Percentiles rank a stretch among this genome's conserved stretches.
These are phyloP conservation scores for Chaetomiaceae sp. DNA, from an alignment of 2,329 filamentous ascomycete species.

Conservation along the genomic window DNA sequence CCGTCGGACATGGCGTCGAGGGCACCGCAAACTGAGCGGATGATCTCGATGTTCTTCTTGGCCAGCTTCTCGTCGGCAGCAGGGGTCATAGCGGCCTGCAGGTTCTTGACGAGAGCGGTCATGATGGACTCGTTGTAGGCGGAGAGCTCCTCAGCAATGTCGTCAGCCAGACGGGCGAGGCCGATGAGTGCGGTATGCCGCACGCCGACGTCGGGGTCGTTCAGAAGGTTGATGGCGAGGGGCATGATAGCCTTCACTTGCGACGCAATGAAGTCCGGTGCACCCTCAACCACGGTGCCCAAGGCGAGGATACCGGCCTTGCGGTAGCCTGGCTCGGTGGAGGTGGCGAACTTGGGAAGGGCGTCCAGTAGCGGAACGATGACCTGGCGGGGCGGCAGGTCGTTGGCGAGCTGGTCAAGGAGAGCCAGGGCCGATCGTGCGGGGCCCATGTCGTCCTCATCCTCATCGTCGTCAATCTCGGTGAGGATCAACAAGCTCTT, in stretches of 20 bases:
- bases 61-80: conserved; percentile 56
- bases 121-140: conserved; percentile 81
- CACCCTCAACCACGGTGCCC: conserved; percentile 91
- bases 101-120: conserved; percentile 77
- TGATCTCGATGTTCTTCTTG: conserved; percentile 75
- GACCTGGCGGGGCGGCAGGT: conserved; percentile 87
- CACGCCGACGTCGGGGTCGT: conserved; percentile 78
- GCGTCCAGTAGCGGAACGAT: conserved; percentile 86
- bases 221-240: conserved; percentile 71
- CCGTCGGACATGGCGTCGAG: conserved; percentile 88
- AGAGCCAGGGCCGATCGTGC: conserved; percentile 78
- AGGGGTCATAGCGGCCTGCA: conserved; percentile 70
- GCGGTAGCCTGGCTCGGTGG: conserved; percentile 68
- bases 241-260: conserved; percentile 85
- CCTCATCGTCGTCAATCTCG: conserved; percentile 73
- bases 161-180: conserved; percentile 84
- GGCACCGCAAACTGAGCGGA: conserved; percentile 83
- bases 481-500: conserved; percentile 85
- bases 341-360: conserved; percentile 73
- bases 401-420: conserved; percentile 81
- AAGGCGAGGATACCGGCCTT: conserved; percentile 88
- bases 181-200: conserved; percentile 82
- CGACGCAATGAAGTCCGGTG: conserved; percentile 93
- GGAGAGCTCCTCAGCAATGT: conserved; percentile 83
- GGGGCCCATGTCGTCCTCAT: conserved; percentile 81